A percentile compares a stretch with the other conserved stretches of the same genome.
phyloP scores from a whole-genome alignment of 2,329 filamentous ascomycete species.

The Epichloe bromicola region DNA sequence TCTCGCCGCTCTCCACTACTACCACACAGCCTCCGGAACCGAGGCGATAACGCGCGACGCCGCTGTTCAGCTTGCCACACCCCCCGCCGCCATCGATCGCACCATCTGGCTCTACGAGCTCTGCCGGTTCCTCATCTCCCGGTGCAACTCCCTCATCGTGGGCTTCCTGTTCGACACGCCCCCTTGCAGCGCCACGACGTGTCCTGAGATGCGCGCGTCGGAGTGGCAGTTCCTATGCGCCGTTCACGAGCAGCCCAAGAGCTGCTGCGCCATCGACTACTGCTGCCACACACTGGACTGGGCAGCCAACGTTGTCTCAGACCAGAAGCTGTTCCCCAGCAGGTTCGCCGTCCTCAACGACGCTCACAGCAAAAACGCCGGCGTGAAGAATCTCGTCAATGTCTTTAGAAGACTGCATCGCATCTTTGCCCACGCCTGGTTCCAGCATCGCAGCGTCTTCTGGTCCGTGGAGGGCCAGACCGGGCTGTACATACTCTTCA shows the following conservation, averaged over 20 bases:
- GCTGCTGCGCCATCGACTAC: constrained; percentile 96
- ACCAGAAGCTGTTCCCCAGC: constrained; percentile 89
- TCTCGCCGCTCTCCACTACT: constrained; percentile 79
- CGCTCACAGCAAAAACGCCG: constrained; percentile 46
- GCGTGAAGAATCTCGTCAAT: constrained; percentile 78
- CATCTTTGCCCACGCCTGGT: constrained; percentile 98
- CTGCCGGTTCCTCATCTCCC: constrained; percentile 86
- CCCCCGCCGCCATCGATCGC: constrained; percentile 75
- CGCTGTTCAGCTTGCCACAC: constrained; percentile 62
- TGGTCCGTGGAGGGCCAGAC: constrained; percentile 85
- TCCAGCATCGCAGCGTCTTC: constrained; percentile 89
- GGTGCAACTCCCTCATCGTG: constrained; percentile 85
- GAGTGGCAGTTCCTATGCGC: constrained; percentile 99
- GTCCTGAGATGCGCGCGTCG: constrained; percentile 94
- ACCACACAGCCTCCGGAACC: constrained; percentile 56
- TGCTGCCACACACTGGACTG: constrained; percentile 98
- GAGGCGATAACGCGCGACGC: constrained; percentile 63
- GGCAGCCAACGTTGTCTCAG: constrained; percentile 89
- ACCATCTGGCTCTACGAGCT: constrained; percentile 97
- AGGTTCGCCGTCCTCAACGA: constrained; percentile 49
- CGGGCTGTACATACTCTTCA: constrained; percentile 94
- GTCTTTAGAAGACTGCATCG: constrained; percentile 89
- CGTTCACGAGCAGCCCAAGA: constrained; percentile 91
- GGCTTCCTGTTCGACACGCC: constrained; percentile 86
- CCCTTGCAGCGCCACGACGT: constrained; percentile 81